Conservation (phyloP, 345 rosid species). For the Schrenkiella parvula region DNA sequence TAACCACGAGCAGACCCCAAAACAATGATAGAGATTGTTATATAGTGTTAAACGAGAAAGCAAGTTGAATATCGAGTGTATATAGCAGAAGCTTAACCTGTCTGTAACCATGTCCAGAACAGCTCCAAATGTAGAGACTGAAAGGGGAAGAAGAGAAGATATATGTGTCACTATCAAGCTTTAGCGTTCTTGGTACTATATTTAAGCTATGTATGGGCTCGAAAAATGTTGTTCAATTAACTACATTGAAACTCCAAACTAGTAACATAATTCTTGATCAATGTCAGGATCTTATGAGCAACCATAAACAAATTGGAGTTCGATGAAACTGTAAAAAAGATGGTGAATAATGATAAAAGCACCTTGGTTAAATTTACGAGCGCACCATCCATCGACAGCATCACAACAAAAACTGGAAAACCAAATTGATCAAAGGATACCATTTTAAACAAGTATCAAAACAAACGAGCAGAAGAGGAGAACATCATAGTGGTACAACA, state of each 20-base stretch:
- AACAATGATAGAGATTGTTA: not conserved
- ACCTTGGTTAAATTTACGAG: conserved; percentile 97
- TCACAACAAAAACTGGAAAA: conserved; percentile 85
- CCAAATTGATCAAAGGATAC: conserved; percentile 5
- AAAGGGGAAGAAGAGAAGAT: conserved; percentile 20
- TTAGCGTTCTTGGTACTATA: not conserved
- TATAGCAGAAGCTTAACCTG: conserved; percentile 44
- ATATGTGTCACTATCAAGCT: conserved; percentile 1
- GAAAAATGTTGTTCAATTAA: not conserved
- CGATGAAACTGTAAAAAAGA: not conserved
- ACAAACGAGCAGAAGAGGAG: not conserved
- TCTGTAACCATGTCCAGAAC: conserved; percentile 96
- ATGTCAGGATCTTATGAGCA: not conserved
- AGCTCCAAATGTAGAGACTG: conserved; percentile 97
- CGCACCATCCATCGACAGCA: conserved; percentile 92
- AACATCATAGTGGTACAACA: not conserved
- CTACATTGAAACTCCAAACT: not conserved
- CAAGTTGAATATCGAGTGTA: not conserved
- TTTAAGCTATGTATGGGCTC: not conserved
- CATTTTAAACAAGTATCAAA: not conserved
- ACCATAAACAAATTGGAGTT: not conserved
- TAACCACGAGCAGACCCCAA: conserved; percentile 9
- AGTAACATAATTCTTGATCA: not conserved
- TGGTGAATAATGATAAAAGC: not conserved
- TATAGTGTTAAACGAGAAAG: not conserved